A percentile compares a stretch with the other conserved stretches of the same genome.
These are phyloP conservation scores for Penicillium longicatenatum DNA, from an alignment of 495 filamentous ascomycete species.

Conservation along the genomic window DNA sequence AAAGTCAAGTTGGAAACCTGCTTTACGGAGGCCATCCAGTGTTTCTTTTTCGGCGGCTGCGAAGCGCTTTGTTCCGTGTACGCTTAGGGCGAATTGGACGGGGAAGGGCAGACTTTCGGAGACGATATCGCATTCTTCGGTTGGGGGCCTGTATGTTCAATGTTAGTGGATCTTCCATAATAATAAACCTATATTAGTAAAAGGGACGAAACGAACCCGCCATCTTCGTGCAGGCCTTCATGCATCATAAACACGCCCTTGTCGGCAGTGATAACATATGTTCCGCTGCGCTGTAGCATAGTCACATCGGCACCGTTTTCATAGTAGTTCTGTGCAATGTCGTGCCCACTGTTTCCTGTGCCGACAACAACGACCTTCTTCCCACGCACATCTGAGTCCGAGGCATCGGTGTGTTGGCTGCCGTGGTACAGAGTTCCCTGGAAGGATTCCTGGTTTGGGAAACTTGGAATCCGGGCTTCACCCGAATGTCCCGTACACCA, in stretches of 20 bases:
- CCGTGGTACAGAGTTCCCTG: conserved; percentile 52
- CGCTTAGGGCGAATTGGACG: conserved; percentile 58
- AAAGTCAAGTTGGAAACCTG: conserved; percentile 68
- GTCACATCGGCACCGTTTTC: conserved; percentile 76
- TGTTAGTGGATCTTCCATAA: neutral
- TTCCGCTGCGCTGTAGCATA: conserved; percentile 75
- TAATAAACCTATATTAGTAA: neutral
- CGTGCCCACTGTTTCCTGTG: conserved; percentile 80
- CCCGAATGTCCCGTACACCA: conserved; percentile 55
- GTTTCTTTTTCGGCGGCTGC: conserved; percentile 52
- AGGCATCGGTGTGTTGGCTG: conserved; percentile 43
- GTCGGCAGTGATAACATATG: conserved; percentile 68
- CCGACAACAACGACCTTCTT: conserved; percentile 81
- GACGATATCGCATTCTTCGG: conserved; percentile 65
- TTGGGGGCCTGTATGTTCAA: conserved; percentile 31
- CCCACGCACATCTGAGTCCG: conserved; percentile 41
- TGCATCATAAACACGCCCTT: conserved; percentile 60
- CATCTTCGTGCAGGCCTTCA: conserved; percentile 63
- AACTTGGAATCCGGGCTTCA: conserved; percentile 47
- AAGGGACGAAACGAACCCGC: conserved; percentile 30
- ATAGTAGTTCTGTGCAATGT: conserved; percentile 81
- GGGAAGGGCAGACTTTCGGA: conserved; percentile 57
- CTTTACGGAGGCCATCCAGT: conserved; percentile 61
- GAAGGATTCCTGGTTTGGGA: conserved; percentile 46
- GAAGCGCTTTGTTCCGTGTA: conserved; percentile 51